A percentile compares a stretch with the other conserved stretches of the same genome.
Conservation (phyloP, 192 early-diverging fungal species). For the Pecoramyces ruminantium region DNA sequence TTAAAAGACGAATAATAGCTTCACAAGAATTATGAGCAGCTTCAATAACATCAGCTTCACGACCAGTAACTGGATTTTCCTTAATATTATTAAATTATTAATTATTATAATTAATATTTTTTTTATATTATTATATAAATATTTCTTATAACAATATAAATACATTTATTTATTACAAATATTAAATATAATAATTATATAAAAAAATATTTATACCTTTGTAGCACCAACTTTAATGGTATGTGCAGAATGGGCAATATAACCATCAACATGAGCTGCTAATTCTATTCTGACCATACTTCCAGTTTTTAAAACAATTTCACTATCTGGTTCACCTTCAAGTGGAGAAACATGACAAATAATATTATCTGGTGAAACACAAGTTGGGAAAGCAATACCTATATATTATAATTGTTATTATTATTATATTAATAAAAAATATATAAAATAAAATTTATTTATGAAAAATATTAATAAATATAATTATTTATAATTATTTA, state of each 20-base stretch:
- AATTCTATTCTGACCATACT: conserved; percentile 85
- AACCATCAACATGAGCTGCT: conserved; percentile 88
- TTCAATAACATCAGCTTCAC: conserved; percentile 68
- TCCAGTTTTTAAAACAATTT: conserved; percentile 46
- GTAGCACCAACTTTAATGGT: conserved; percentile 72
- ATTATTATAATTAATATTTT: no score
- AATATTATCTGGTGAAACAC: conserved; percentile 64
- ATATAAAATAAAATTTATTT: neutral
- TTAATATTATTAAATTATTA: neutral
- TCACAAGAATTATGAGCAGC: conserved; percentile 75
- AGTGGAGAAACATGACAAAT: conserved; percentile 79
- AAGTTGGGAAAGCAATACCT: conserved; percentile 70
- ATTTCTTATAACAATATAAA: no score
- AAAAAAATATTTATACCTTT: conserved; percentile 8
- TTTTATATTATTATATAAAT: no score
- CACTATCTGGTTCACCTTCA: conserved; percentile 43
- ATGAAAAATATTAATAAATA: no score
- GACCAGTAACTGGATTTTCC: conserved; percentile 49
- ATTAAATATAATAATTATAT: no score
- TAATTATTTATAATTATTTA: no score
- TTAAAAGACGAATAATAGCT: conserved; percentile 69
- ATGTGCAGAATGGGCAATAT: conserved; percentile 58
- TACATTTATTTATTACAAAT: no score
- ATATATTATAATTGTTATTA: neutral
- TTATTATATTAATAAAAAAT: neutral